A percentile compares a stretch with the other conserved stretches of the same genome.
phyloP scores from a whole-genome alignment of 1,284 basidiomycete species.

The Blastosporella zonata region DNA sequence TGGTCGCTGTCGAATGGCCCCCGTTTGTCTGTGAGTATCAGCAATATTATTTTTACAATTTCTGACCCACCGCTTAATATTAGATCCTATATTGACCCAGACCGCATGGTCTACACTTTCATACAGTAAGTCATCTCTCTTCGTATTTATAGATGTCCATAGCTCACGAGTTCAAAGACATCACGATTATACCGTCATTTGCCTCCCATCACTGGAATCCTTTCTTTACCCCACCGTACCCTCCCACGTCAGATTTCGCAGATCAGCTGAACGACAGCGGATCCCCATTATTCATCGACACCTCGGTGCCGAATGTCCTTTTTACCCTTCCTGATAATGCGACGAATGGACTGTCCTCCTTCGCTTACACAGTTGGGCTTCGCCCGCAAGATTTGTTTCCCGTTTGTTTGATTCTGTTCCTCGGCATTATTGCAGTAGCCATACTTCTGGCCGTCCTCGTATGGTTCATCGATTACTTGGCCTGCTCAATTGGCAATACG shows the following conservation, averaged over 20 bases:
- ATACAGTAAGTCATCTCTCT: constrained; percentile 64
- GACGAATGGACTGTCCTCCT: constrained; percentile 69
- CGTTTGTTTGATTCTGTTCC: constrained; percentile 80
- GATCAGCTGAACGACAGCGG: constrained; percentile 67
- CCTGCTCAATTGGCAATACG: constrained; percentile 36
- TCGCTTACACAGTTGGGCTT: constrained; percentile 79
- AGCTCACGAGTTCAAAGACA: constrained; percentile 51
- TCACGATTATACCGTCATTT: constrained; percentile 57
- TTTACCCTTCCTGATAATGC: constrained; percentile 67
- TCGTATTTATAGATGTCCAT: constrained; percentile 10
- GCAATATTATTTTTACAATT: neutral
- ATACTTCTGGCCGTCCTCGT: constrained; percentile 67
- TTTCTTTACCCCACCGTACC: constrained; percentile 54
- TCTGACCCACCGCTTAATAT: constrained; percentile 12
- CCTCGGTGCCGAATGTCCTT: constrained; percentile 63
- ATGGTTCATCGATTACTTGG: constrained; percentile 68
- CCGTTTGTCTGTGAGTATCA: constrained; percentile 77
- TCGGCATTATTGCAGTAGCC: constrained; percentile 73
- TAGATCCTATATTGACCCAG: constrained; percentile 84
- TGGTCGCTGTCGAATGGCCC: constrained; percentile 96
- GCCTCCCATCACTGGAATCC: constrained; percentile 62
- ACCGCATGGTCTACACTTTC: constrained; percentile 86
- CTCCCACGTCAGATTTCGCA: constrained; percentile 63
- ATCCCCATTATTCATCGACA: constrained; percentile 80
- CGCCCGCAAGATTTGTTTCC: constrained; percentile 82